phyloP scores from a whole-genome alignment of 2,329 filamentous ascomycete genomes.

The Nannizziopsis barbatae region DNA sequence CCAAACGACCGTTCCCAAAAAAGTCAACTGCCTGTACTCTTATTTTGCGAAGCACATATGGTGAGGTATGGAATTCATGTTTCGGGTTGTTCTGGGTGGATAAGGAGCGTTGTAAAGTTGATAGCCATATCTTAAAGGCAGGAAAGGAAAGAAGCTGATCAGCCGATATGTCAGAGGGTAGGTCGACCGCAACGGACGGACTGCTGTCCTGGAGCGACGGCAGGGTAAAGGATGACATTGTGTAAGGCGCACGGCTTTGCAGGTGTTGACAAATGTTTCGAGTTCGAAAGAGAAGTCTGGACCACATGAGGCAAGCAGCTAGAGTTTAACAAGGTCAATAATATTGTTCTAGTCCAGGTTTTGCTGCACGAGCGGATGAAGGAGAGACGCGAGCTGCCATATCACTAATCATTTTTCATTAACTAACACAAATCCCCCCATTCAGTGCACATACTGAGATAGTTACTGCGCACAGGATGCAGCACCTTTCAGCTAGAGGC shows the following conservation, averaged over 20 bases:
- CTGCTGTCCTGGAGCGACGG: constrained; percentile 19
- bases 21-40: constrained; percentile 46
- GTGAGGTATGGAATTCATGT: constrained; percentile 43
- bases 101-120: constrained; percentile 40
- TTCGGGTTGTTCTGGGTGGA: constrained; percentile 34
- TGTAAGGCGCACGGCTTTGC: not conserved
- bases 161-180: constrained; percentile 34
- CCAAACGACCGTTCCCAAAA: constrained; percentile 40
- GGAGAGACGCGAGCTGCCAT: too few species aligned
- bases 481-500: too few species aligned
- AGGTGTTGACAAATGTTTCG: not conserved
- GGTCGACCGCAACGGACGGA: constrained; percentile 31
- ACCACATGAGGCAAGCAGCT: constrained; percentile 1
- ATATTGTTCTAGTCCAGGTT: too few species aligned
- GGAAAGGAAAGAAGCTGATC: constrained; percentile 41
- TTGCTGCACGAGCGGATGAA: too few species aligned
- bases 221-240: constrained; percentile 37
- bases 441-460: too few species aligned
- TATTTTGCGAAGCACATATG: constrained; percentile 43
- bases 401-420: too few species aligned
- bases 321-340: too few species aligned
- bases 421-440: too few species aligned
- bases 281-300: not conserved
- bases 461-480: too few species aligned
- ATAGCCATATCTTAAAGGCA: constrained; percentile 46